Conservation (phyloP, 768 basidiomycete genomes). For the Phylloporus sp. region DNA sequence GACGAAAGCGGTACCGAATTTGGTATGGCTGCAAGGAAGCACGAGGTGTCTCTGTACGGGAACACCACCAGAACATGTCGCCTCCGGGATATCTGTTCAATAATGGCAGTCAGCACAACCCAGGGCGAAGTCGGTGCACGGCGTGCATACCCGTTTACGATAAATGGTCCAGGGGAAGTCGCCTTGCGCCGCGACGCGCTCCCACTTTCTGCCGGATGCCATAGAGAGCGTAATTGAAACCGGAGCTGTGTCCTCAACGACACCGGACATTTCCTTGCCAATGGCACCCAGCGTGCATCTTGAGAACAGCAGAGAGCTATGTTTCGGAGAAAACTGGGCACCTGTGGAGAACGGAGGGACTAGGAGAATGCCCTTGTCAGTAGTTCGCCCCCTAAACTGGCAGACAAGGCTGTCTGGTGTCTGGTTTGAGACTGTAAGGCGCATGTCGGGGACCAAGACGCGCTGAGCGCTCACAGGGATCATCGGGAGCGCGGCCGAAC, state of each 20-base stretch:
- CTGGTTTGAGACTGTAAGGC: conserved; percentile 36
- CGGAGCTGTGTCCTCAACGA: conserved; percentile 4
- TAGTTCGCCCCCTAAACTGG: conserved; percentile 3
- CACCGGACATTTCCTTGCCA: conserved; percentile 19
- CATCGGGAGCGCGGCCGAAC: too few relatives aligned
- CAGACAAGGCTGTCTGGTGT: conserved; percentile 29
- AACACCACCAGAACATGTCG: conserved; percentile 53
- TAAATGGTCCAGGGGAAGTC: conserved; percentile 59
- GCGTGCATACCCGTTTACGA: conserved; percentile 43
- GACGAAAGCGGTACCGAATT: conserved; percentile 67
- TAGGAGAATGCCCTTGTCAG: conserved; percentile 9
- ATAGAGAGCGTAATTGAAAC: conserved; percentile 22
- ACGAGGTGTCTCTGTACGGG: conserved; percentile 52
- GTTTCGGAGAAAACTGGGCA: conserved; percentile 16
- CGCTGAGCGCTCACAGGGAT: too few relatives aligned
- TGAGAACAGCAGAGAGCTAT: conserved; percentile 14
- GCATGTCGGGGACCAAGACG: conserved; percentile 14
- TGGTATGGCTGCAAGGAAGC: conserved; percentile 60
- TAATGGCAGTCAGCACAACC: conserved; percentile 4
- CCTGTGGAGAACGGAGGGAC: conserved; percentile 25
- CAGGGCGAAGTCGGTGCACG: background rate
- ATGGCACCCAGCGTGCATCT: conserved; percentile 11
- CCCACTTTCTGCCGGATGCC: conserved; percentile 41
- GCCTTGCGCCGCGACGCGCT: conserved; percentile 37
- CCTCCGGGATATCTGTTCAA: conserved; percentile 41